A percentile compares a stretch with the other conserved stretches of the same genome.
Conservation (phyloP, 1,139 yeast genomes). For the Kodamaea suecica region DNA sequence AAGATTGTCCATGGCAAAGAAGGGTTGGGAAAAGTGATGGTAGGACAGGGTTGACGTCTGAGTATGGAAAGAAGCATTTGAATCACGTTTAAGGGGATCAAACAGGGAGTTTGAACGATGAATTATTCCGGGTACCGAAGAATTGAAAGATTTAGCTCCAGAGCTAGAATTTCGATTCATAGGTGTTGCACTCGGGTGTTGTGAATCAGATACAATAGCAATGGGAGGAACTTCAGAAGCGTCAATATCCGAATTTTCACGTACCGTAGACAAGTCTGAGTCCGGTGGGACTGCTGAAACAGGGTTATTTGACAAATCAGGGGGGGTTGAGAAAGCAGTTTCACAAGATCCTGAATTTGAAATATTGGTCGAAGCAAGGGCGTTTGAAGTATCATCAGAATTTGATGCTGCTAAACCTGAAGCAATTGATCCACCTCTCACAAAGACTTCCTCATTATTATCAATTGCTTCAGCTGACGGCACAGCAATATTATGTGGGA, state of each 20-base stretch:
- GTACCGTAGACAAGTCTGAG: not conserved
- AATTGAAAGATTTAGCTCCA: not conserved
- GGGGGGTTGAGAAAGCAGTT: not conserved
- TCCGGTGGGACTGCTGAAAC: not conserved
- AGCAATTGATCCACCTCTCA: not conserved
- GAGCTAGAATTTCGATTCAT: not conserved
- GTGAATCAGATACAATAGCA: not conserved
- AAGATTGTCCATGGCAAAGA: slow-evolving; percentile 38
- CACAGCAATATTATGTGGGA: slow-evolving; percentile 23
- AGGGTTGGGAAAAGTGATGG: slow-evolving; percentile 44
- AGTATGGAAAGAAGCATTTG: slow-evolving; percentile 35
- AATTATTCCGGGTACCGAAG: not conserved
- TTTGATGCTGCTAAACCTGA: not conserved
- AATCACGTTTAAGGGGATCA: slow-evolving; percentile 39
- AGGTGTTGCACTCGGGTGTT: slow-evolving; percentile 1
- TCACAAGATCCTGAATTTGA: not conserved
- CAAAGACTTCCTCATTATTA: not conserved
- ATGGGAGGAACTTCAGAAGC: slow-evolving; percentile 1
- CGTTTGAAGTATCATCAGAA: not conserved
- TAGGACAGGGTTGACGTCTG: slow-evolving; percentile 30
- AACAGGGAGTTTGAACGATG: slow-evolving; percentile 15
- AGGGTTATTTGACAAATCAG: not conserved
- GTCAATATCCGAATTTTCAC: not conserved
- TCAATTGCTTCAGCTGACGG: slow-evolving; percentile 22
- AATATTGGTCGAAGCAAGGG: not conserved